phyloP scores from a whole-genome alignment of 495 filamentous ascomycete genomes.

The Daldinia concentrica region DNA sequence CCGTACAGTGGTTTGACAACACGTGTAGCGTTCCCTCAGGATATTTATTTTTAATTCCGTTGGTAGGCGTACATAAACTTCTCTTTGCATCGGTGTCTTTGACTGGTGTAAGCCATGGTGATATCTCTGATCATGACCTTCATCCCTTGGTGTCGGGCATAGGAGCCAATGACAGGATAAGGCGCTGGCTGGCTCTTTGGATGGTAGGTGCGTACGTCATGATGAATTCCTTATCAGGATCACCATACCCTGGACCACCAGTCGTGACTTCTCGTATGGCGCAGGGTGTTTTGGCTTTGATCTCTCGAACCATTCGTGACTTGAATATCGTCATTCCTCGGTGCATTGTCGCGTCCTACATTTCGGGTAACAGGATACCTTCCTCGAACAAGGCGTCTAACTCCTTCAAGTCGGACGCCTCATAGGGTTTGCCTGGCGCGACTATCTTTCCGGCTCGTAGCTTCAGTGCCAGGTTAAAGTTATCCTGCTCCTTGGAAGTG shows the following conservation, averaged over 20 bases:
- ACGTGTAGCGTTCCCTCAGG: background rate
- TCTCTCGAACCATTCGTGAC: background rate
- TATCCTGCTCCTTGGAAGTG: background rate
- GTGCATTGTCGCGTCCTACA: background rate
- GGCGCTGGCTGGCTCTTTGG: slow-evolving; percentile 9
- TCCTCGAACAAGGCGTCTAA: background rate
- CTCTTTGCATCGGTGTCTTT: no score
- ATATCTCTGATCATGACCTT: slow-evolving; percentile 8
- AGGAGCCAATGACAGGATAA: slow-evolving; percentile 5
- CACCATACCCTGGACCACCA: slow-evolving; percentile 14
- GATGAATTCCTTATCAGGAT: slow-evolving; percentile 8
- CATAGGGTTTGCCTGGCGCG: background rate
- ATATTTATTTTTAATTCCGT: slow-evolving; percentile 4
- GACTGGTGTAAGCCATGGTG: background rate
- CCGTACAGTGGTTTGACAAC: background rate
- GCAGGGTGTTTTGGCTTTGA: background rate
- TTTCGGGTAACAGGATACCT: background rate
- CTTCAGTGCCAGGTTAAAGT: background rate
- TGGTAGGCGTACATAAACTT: background rate
- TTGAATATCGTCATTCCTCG: background rate
- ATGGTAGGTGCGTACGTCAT: slow-evolving; percentile 15
- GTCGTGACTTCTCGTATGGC: slow-evolving; percentile 15
- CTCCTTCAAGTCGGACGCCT: background rate
- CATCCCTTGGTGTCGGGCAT: background rate
- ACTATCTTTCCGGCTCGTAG: background rate